Conservation (phyloP, 257 asterid species). For the Nicotiana noctiflora region DNA sequence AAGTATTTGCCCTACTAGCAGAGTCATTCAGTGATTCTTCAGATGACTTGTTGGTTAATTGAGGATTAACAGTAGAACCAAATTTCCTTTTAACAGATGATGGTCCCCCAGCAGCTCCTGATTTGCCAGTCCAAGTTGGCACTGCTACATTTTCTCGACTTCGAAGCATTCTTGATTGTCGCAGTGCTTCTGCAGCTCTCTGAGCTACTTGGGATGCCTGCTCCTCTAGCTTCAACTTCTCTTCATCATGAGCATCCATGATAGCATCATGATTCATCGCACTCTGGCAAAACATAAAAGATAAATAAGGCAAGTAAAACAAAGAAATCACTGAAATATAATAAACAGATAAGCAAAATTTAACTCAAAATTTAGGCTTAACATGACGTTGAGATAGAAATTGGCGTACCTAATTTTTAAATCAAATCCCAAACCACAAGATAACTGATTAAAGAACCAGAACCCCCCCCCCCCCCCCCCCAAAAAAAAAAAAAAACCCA, state of each 20-base stretch:
- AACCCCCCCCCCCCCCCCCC: no score
- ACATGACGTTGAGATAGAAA: not conserved
- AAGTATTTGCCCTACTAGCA: constrained; percentile 27
- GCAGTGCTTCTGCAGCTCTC: constrained; percentile 94
- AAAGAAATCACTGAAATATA: not conserved
- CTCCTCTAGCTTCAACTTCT: constrained; percentile 67
- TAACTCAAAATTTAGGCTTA: not conserved
- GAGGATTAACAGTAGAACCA: constrained; percentile 65
- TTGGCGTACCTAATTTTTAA: not conserved
- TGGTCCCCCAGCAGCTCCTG: constrained; percentile 97
- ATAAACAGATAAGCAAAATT: not conserved
- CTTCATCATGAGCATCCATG: constrained; percentile 81
- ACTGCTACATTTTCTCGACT: constrained; percentile 65
- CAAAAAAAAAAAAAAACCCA: no score
- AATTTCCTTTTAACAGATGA: constrained; percentile 57
- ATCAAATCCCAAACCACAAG: not conserved
- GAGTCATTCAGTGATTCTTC: constrained; percentile 24
- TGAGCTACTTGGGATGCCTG: constrained; percentile 87
- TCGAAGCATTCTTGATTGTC: constrained; percentile 82
- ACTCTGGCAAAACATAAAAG: constrained; percentile 43
- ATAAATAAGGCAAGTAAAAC: not conserved
- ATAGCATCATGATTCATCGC: constrained; percentile 93
- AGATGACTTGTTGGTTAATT: constrained; percentile 30
- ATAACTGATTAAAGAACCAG: no score
- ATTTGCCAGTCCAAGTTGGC: constrained; percentile 96